Base-by-base conservation (phyloP, 1,139 yeast species). In the Saccharomyces hybrid region DNA sequence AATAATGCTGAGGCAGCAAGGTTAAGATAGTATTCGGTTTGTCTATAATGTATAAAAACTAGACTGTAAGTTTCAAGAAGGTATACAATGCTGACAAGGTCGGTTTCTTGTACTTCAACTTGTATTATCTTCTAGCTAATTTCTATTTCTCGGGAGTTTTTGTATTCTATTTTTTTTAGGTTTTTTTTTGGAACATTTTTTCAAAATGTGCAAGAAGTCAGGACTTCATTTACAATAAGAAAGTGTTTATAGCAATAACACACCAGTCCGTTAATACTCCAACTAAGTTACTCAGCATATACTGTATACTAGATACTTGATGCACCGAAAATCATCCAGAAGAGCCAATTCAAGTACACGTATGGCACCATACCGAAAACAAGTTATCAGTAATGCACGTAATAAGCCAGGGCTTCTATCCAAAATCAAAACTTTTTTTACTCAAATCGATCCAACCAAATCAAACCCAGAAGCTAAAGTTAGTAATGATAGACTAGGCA, bases 321-420 rank as follows among this genome's bases (percentile, higher is more conserved):
- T 48, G 50, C 50, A 28, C 4, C 26, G 14, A 2, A 27, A 31
- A 48, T 27, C 30, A 28, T 48, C 14, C 4, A 23, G 32, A 8
- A 28, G 50, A 8, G 13, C 13, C 13, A 46, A 11, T 7, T 5
- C 28, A 13, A 27, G 1, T 30, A n/a, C 4, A 46, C 34, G 57
- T 13, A 51, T 55, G 41, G 67, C 69, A 3, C 69, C 68, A 5
- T 65, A 62, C 49, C 55, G 61, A 44, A 61, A 56, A 47, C 62
- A 65, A 11, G 26, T 57, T 27, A 52, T 51, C 5, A 52, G 51
- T 13, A 48, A 52, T 6, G 52, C 55, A n/a, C 59, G 52, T 38
- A 41, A 52, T 27, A 57, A 54, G 26, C 41, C 53, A n/a, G 52
- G 61, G 4, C 50, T 60, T n/a, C 42, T 60, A 32, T 51, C 52